Evolutionary conservation across 371 early-diverging fungal genomes (phyloP).

Genomic region (Syncephalastrum sp.): DNA sequence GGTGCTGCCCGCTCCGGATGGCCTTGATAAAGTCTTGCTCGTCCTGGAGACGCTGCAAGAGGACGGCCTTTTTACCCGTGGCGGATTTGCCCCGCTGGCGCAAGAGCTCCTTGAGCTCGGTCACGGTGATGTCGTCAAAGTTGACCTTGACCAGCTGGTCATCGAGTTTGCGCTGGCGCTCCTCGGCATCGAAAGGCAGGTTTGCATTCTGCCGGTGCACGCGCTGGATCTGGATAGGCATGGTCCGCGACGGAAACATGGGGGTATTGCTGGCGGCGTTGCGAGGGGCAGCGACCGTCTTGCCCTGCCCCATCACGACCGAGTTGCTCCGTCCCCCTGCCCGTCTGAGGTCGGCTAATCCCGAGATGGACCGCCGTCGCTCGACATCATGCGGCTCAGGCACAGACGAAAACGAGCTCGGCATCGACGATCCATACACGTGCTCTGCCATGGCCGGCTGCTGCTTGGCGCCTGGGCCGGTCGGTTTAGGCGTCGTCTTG

Average conservation of each 20-base stretch:
- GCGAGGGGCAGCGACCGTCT: slow-evolving; percentile 14
- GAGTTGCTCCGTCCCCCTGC: slow-evolving; percentile 2
- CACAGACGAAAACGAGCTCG: slow-evolving; percentile 1
- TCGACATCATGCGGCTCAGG: slow-evolving; percentile 6
- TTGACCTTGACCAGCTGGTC: slow-evolving; percentile 64
- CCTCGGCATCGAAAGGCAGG: slow-evolving; percentile 43
- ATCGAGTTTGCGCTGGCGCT: slow-evolving; percentile 58
- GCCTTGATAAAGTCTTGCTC: slow-evolving; percentile 36
- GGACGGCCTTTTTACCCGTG: slow-evolving; percentile 70
- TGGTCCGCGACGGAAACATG: slow-evolving; percentile 25
- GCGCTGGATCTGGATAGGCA: slow-evolving; percentile 29
- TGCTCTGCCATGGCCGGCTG: background rate
- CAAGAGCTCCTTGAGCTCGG: slow-evolving; percentile 75
- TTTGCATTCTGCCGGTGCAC: slow-evolving; percentile 14
- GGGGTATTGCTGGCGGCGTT: slow-evolving; percentile 28
- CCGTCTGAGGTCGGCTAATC: background rate
- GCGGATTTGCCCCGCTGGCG: slow-evolving; percentile 69
- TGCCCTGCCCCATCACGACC: background rate
- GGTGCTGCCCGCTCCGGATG: slow-evolving; percentile 15
- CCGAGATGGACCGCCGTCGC: background rate
- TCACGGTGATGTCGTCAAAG: slow-evolving; percentile 77
- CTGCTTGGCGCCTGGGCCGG: background rate
- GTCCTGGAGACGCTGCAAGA: slow-evolving; percentile 26
- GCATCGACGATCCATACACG: slow-evolving; percentile 4
- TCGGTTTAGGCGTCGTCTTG: slow-evolving; percentile 8